Conservation (phyloP, 306 rosid species). For the Oemleria cerasiformis region DNA sequence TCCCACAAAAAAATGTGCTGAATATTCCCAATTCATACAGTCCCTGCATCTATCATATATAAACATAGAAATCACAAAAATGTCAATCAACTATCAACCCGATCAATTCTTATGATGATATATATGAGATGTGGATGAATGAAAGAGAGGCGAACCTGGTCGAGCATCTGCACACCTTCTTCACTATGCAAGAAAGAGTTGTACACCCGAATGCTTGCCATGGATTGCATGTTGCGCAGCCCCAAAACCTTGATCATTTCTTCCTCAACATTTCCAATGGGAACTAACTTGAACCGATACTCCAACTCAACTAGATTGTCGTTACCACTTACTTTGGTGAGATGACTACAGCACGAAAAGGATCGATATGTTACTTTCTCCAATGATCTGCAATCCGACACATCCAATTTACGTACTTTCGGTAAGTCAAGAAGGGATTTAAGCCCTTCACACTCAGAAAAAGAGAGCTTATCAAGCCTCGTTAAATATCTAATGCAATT, state of each 20-base stretch:
- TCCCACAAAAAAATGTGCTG: not conserved
- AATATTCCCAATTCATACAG: not conserved
- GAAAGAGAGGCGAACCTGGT: not conserved
- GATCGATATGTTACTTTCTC: not conserved
- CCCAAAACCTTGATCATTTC: not conserved
- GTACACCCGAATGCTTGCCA: not conserved
- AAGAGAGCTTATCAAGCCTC: not conserved
- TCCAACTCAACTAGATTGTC: not conserved
- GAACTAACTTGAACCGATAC: not conserved
- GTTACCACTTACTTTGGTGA: no score
- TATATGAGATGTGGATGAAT: no score
- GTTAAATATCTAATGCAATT: not conserved
- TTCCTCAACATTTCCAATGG: not conserved
- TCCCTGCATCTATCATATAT: not conserved
- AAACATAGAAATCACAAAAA: no score
- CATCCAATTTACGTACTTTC: not conserved
- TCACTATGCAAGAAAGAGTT: not conserved
- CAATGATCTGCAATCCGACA: fast-evolving
- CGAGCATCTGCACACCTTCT: not conserved
- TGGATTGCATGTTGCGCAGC: not conserved
- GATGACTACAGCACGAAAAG: no score
- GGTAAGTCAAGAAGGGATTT: not conserved
- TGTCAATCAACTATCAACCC: no score
- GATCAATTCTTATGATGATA: no score
- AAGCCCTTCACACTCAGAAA: fast-evolving